A percentile compares a stretch with the other conserved stretches of the same genome.
phyloP scores from a whole-genome alignment of 164 flowering plant species.

The Vitis riparia region DNA sequence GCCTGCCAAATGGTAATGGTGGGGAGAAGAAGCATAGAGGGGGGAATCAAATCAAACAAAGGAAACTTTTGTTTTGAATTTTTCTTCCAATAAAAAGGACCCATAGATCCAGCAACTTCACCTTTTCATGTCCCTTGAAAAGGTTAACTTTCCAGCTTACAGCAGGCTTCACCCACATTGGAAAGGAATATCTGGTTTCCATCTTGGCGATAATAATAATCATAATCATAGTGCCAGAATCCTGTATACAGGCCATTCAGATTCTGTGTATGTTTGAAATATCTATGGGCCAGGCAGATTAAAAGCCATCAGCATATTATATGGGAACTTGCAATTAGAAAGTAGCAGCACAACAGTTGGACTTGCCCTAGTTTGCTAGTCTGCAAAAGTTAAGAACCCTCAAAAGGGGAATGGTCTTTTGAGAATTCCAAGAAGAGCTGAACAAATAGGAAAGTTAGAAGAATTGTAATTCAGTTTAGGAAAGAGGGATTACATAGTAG shows the following conservation, averaged over 20 bases:
- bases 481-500: not conserved
- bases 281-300: not conserved
- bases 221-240: not conserved
- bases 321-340: not conserved
- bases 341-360: not conserved
- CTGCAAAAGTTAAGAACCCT: not conserved
- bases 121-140: not conserved
- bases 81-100: no score
- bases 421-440: not conserved
- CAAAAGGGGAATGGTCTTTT: not conserved
- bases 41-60: no score
- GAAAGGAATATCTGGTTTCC: not conserved
- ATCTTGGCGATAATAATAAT: not conserved
- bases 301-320: not conserved
- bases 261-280: not conserved
- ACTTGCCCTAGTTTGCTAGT: no score
- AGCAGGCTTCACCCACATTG: not conserved
- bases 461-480: not conserved
- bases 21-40: no score
- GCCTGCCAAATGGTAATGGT: no score
- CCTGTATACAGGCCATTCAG: not conserved
- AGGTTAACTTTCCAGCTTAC: constrained; percentile 6
- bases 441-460: not conserved
- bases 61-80: no score
- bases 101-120: not conserved